Conservation (phyloP, 116 monocot genomes). For the Thalassia testudinum region DNA sequence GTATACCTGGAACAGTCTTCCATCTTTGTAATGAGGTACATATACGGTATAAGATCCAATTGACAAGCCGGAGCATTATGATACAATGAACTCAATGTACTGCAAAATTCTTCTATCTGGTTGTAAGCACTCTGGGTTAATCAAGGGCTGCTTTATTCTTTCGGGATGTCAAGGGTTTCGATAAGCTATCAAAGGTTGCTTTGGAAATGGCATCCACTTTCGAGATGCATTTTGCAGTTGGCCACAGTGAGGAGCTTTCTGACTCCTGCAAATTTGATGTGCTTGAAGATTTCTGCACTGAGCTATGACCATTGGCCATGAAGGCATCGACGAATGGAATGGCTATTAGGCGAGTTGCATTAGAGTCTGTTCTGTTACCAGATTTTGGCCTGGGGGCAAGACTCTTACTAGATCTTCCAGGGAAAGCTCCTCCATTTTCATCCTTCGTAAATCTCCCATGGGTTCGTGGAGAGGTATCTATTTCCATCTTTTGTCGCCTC, state of each 20-base stretch:
- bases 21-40: too few species aligned
- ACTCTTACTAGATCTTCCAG: constrained; percentile 13
- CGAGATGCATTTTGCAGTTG: constrained; percentile 21
- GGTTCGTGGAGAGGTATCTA: not conserved
- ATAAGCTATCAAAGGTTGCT: constrained; percentile 32
- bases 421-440: constrained; percentile 19
- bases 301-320: constrained; percentile 12
- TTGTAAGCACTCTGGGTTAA: not conserved
- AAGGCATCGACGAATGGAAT: constrained; percentile 1
- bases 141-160: constrained; percentile 39
- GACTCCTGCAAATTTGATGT: constrained; percentile 34
- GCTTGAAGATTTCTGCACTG: constrained; percentile 35
- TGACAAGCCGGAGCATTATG: too few species aligned
- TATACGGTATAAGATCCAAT: too few species aligned
- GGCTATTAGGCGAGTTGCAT: constrained; percentile 2
- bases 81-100: too few species aligned
- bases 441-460: constrained; percentile 8
- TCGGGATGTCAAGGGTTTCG: constrained; percentile 18
- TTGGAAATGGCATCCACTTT: constrained; percentile 22
- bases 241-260: constrained; percentile 15
- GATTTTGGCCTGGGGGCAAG: constrained; percentile 14
- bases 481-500: constrained; percentile 13
- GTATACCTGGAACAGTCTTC: too few species aligned
- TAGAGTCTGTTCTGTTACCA: constrained; percentile 12
- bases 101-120: too few species aligned